These are phyloP conservation scores for Lathyrus aphaca DNA, from an alignment of 306 rosid genomes.

Conservation along the genomic window DNA sequence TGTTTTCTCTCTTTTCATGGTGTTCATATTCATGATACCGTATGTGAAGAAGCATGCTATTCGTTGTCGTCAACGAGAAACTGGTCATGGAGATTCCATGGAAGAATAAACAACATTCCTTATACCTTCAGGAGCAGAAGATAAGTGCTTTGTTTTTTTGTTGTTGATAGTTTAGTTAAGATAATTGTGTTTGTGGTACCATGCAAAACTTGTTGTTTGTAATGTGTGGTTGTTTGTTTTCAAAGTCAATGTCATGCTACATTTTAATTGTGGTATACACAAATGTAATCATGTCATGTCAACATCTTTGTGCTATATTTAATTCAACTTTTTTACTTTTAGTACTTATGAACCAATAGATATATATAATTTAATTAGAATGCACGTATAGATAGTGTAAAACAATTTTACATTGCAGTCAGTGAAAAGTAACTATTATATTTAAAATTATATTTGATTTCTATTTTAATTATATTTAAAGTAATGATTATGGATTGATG, in stretches of 20 bases:
- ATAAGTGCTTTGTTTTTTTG: background rate
- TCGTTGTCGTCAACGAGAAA: background rate
- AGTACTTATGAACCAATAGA: no score
- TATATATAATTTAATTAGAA: no score
- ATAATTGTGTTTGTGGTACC: background rate
- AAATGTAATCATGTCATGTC: background rate
- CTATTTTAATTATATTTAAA: no score
- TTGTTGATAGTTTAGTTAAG: background rate
- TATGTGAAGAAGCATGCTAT: conserved; percentile 34
- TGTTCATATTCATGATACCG: conserved; percentile 39
- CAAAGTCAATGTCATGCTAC: background rate
- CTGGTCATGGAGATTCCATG: background rate
- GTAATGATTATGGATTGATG: no score
- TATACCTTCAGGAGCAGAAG: background rate
- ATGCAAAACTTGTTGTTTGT: background rate
- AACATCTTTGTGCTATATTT: background rate
- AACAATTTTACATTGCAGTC: no score
- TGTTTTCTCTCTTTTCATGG: conserved; percentile 47
- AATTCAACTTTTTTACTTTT: no score
- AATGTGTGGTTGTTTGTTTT: conserved; percentile 1
- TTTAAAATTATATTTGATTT: no score
- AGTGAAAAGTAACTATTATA: no score
- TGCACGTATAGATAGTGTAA: no score
- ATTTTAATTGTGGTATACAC: background rate
- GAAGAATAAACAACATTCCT: background rate